phyloP scores from a whole-genome alignment of 140 eudicot genomes.

The Bidens hawaiensis region DNA sequence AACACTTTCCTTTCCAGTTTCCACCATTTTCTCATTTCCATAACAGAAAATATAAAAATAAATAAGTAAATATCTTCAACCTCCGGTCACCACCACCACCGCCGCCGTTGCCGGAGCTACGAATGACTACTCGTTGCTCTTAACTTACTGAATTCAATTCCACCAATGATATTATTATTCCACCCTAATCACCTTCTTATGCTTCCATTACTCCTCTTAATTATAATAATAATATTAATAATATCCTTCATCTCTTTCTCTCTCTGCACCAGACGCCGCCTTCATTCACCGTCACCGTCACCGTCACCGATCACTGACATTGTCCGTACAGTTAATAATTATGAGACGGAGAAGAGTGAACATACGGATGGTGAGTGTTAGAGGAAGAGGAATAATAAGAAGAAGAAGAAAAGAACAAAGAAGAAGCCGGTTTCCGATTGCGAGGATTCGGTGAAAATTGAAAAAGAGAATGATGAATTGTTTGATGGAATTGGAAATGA shows the following conservation, averaged over 20 bases:
- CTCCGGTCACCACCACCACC: not conserved
- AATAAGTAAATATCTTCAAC: constrained; percentile 14
- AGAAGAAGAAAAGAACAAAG: constrained; percentile 41
- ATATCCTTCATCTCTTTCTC: constrained; percentile 21
- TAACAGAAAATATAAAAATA: not conserved
- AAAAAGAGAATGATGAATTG: constrained; percentile 12
- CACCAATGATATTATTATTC: not conserved
- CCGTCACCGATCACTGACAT: constrained; percentile 22
- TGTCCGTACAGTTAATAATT: constrained; percentile 12
- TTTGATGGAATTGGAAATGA: constrained; percentile 8
- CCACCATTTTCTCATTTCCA: constrained; percentile 6
- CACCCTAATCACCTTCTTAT: constrained; percentile 8
- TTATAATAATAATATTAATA: too few relatives aligned
- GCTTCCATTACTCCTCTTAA: constrained; percentile 13
- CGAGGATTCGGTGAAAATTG: constrained; percentile 15
- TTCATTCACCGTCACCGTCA: not conserved
- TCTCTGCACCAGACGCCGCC: constrained; percentile 24
- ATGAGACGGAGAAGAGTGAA: constrained; percentile 19
- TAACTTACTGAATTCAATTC: not conserved
- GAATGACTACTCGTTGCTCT: too few relatives aligned
- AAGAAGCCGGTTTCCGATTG: constrained; percentile 34
- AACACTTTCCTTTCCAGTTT: not conserved
- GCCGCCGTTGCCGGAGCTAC: too few relatives aligned
- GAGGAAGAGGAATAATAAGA: constrained; percentile 34
- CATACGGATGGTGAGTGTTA: constrained; percentile 25